phyloP scores from a whole-genome alignment of 2,329 filamentous ascomycete species.

The Colletotrichum cereale region DNA sequence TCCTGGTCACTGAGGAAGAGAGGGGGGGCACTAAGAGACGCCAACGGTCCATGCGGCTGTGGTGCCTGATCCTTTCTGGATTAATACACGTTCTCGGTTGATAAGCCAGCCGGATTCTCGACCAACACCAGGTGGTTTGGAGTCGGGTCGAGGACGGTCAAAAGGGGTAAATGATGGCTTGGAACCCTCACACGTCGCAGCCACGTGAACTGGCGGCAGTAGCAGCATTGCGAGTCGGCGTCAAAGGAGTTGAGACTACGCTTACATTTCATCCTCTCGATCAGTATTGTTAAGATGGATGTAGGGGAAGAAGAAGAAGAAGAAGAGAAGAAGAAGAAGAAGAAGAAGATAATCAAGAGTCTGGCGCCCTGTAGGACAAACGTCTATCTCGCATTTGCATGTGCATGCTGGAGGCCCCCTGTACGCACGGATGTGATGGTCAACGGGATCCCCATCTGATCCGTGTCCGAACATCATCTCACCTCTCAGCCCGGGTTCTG shows the following conservation, averaged over 20 bases:
- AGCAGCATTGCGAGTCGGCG: background rate
- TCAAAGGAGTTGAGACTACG: background rate
- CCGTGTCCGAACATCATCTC: slow-evolving; percentile 22
- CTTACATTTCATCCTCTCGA: background rate
- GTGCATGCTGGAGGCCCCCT: slow-evolving; percentile 13
- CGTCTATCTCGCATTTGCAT: slow-evolving; percentile 4
- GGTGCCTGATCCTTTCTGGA: slow-evolving; percentile 21
- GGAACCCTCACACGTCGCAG: background rate
- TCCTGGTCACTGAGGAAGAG: slow-evolving; percentile 5
- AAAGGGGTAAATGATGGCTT: slow-evolving; percentile 22
- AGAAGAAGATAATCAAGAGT: background rate
- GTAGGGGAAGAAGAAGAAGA: background rate
- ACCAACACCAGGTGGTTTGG: background rate
- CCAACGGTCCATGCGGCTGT: slow-evolving; percentile 31
- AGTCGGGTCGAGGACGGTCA: background rate
- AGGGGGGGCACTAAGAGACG: slow-evolving; percentile 18
- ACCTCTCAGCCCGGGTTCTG: background rate
- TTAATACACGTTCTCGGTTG: slow-evolving; percentile 10
- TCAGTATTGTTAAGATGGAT: background rate
- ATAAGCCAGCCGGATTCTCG: background rate
- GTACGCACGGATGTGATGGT: slow-evolving; percentile 20
- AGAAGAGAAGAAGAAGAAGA: background rate
- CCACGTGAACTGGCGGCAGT: background rate
- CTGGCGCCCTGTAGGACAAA: background rate
- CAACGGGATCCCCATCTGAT: slow-evolving; percentile 4